Evolutionary conservation across 164 flowering plant genomes (phyloP).

Genomic region (Magnolia changhungtana): DNA sequence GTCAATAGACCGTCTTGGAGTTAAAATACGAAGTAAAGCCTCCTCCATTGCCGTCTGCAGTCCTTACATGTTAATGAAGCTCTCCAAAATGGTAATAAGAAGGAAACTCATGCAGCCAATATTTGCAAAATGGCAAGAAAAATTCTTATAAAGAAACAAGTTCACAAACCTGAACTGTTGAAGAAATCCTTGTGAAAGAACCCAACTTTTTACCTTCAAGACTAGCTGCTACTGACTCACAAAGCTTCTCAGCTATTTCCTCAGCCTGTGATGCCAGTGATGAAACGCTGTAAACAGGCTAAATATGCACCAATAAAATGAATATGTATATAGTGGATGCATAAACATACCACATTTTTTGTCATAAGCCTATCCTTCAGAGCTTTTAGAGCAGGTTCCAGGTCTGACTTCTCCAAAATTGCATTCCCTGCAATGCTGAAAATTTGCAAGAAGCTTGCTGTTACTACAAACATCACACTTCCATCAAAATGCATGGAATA

Average conservation of each 20-base stretch:
- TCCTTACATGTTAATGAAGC: background rate
- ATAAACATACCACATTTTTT: slow-evolving; percentile 91
- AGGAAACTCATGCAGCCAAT: slow-evolving; percentile 1
- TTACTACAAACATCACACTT: background rate
- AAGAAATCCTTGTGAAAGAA: slow-evolving; percentile 89
- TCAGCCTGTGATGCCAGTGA: slow-evolving; percentile 56
- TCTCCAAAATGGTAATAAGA: background rate
- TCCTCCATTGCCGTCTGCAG: slow-evolving; percentile 94
- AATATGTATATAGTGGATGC: background rate
- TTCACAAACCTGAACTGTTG: slow-evolving; percentile 70
- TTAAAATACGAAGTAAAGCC: slow-evolving; percentile 91
- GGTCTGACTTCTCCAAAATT: slow-evolving; percentile 79
- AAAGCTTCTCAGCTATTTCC: slow-evolving; percentile 95
- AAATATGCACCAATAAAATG: background rate
- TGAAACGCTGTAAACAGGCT: slow-evolving; percentile 6
- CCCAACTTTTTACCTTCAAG: slow-evolving; percentile 88
- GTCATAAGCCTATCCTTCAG: slow-evolving; percentile 97
- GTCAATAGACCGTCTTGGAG: slow-evolving; percentile 95
- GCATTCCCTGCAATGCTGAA: slow-evolving; percentile 89
- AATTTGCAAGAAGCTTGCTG: slow-evolving; percentile 9
- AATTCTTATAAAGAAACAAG: slow-evolving; percentile 1
- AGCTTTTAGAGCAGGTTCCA: slow-evolving; percentile 93
- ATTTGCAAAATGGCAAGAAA: background rate
- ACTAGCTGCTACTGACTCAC: slow-evolving; percentile 93
- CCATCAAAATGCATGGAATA: background rate